Conservation (phyloP, 192 early-diverging fungal species). For the Coemansia guatemalensis region DNA sequence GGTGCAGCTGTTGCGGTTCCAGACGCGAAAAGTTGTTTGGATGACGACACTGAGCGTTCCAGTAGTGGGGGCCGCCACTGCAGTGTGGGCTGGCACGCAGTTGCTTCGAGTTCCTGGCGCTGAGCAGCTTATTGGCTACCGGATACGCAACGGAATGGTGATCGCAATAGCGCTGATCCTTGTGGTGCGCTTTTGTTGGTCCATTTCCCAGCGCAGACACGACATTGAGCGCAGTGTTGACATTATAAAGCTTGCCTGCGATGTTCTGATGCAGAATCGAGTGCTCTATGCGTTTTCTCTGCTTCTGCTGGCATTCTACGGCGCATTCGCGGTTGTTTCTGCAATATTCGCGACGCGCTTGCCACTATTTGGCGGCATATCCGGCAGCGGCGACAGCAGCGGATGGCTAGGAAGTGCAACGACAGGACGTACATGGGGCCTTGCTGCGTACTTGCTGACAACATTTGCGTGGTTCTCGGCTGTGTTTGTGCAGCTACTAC, state of each 20-base stretch:
- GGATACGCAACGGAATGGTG: constrained; percentile 34
- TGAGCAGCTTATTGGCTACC: constrained; percentile 34
- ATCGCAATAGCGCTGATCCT: constrained; percentile 29
- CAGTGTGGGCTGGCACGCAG: constrained; percentile 43
- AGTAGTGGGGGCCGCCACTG: constrained; percentile 33
- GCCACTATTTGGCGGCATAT: constrained; percentile 9
- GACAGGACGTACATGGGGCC: constrained; percentile 11
- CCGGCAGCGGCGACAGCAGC: not conserved
- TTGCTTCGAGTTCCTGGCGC: constrained; percentile 27
- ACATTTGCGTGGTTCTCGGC: constrained; percentile 48
- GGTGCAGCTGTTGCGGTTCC: constrained; percentile 44
- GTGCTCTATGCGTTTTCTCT: constrained; percentile 49
- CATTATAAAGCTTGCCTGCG: constrained; percentile 34
- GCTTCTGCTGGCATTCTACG: constrained; percentile 42
- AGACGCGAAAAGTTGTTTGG: constrained; percentile 47
- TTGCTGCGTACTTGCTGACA: constrained; percentile 26
- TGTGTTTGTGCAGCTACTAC: constrained; percentile 45
- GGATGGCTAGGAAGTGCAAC: not conserved
- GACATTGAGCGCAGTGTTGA: constrained; percentile 50
- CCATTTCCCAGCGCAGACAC: constrained; percentile 23
- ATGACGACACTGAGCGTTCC: constrained; percentile 47
- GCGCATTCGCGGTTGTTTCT: constrained; percentile 25
- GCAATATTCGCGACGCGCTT: constrained; percentile 42
- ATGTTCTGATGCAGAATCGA: constrained; percentile 32
- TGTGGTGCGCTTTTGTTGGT: constrained; percentile 40